phyloP scores from a whole-genome alignment of 106 monocot species.

The Dendrobium nobile region DNA sequence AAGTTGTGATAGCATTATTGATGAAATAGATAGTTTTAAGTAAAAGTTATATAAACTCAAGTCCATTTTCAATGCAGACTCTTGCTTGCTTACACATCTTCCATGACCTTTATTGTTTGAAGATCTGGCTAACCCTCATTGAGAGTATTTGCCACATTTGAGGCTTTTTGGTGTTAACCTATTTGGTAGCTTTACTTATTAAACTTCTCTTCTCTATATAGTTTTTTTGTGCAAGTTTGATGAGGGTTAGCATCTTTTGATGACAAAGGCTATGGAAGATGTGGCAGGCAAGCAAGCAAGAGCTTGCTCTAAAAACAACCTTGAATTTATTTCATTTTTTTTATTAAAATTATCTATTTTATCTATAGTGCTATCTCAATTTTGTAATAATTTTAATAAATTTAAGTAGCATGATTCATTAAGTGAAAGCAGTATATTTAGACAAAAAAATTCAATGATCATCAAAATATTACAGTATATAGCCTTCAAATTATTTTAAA shows the following conservation, averaged over 20 bases:
- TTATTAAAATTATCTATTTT: slow-evolving; percentile 83
- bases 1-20: slow-evolving; percentile 11
- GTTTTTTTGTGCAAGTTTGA: background rate
- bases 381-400: background rate
- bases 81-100: slow-evolving; percentile 84
- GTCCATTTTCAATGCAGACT: slow-evolving; percentile 94
- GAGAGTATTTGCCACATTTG: slow-evolving; percentile 73
- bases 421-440: background rate
- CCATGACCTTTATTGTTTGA: slow-evolving; percentile 82
- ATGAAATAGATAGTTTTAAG: slow-evolving; percentile 78
- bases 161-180: slow-evolving; percentile 99
- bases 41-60: slow-evolving; percentile 94
- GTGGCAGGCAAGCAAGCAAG: slow-evolving; percentile 76
- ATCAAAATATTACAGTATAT: background rate
- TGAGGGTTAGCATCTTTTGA: slow-evolving; percentile 53
- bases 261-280: slow-evolving; percentile 86
- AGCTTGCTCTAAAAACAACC: slow-evolving; percentile 94
- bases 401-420: background rate
- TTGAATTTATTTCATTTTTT: slow-evolving; percentile 95
- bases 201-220: background rate
- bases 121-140: slow-evolving; percentile 55
- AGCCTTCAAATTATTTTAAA: background rate
- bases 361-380: slow-evolving; percentile 11
- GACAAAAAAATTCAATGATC: background rate
- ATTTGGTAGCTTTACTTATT: slow-evolving; percentile 57